Evolutionary conservation across 2,329 filamentous ascomycete species (phyloP).

Genomic region (Aureobasidium sp.): DNA sequence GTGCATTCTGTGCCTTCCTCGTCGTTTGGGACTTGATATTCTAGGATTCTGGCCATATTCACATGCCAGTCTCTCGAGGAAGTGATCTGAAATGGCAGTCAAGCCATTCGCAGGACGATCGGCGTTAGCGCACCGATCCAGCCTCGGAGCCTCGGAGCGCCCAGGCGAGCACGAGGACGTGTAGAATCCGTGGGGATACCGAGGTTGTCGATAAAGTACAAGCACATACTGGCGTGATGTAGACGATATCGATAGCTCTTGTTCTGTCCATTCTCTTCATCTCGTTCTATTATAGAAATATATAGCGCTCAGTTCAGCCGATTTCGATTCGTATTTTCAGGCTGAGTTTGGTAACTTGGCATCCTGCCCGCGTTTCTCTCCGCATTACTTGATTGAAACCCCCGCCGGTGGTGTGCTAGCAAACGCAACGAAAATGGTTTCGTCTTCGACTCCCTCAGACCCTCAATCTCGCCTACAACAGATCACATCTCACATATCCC

Average conservation of each 20-base stretch:
- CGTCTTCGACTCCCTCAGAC: constrained; percentile 33
- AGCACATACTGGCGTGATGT: background rate
- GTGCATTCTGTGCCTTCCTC: constrained; percentile 36
- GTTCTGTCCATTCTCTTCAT: background rate
- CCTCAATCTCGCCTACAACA: constrained; percentile 40
- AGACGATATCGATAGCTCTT: background rate
- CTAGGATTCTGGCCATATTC: constrained; percentile 17
- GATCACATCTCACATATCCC: constrained; percentile 63
- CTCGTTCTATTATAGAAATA: background rate
- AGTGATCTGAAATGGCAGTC: background rate
- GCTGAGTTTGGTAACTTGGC: background rate
- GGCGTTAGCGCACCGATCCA: background rate
- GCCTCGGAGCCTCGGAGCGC: background rate
- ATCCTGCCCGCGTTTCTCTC: constrained; percentile 3
- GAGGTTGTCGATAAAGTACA: constrained; percentile 1
- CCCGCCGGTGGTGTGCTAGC: background rate
- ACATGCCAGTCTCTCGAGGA: background rate
- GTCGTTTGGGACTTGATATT: constrained; percentile 43
- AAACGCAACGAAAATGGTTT: constrained; percentile 6
- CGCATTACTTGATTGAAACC: background rate
- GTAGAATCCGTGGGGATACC: background rate
- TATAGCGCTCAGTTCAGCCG: background rate
- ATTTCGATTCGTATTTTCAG: background rate
- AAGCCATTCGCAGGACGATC: too few species aligned
- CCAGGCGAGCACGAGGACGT: background rate